A percentile compares a stretch with the other conserved stretches of the same genome.
Conservation (phyloP, 306 rosid species). For the Quercus rubra region DNA sequence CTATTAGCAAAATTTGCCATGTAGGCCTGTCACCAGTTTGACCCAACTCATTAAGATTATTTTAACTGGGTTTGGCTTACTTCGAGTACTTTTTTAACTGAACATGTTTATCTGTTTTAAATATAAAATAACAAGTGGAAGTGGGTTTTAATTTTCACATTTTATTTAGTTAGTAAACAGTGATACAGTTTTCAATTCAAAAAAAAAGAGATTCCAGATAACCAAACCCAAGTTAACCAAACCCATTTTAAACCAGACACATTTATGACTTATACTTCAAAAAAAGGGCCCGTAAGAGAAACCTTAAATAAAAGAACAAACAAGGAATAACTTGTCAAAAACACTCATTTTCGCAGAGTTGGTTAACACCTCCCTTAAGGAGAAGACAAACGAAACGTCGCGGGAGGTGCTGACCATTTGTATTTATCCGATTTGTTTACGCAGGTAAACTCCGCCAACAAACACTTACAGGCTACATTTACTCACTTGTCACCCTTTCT, state of each 20-base stretch:
- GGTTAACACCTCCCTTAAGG: neutral
- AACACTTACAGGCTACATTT: too few relatives aligned
- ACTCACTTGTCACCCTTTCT: neutral
- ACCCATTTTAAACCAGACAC: too few relatives aligned
- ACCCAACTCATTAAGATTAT: too few relatives aligned
- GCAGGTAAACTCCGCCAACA: too few relatives aligned
- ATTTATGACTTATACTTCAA: too few relatives aligned
- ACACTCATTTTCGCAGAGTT: too few relatives aligned
- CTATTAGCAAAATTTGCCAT: too few relatives aligned
- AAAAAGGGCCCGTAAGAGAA: too few relatives aligned
- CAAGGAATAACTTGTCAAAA: too few relatives aligned
- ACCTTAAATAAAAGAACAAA: too few relatives aligned
- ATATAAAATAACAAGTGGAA: fast-evolving
- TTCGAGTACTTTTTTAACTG: fast-evolving
- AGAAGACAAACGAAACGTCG: neutral
- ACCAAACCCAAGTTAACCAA: too few relatives aligned
- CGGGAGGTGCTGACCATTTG: neutral
- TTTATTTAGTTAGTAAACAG: fast-evolving
- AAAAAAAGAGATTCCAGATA: fast-evolving
- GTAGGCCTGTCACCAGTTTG: fast-evolving
- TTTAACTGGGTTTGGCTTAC: fast-evolving
- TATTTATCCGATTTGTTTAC: neutral
- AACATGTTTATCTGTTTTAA: fast-evolving
- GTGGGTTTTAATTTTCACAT: fast-evolving
- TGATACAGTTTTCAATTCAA: fast-evolving